These are phyloP conservation scores for Candida taoyuanica DNA, from an alignment of 805 yeast genomes.

Conservation along the genomic window DNA sequence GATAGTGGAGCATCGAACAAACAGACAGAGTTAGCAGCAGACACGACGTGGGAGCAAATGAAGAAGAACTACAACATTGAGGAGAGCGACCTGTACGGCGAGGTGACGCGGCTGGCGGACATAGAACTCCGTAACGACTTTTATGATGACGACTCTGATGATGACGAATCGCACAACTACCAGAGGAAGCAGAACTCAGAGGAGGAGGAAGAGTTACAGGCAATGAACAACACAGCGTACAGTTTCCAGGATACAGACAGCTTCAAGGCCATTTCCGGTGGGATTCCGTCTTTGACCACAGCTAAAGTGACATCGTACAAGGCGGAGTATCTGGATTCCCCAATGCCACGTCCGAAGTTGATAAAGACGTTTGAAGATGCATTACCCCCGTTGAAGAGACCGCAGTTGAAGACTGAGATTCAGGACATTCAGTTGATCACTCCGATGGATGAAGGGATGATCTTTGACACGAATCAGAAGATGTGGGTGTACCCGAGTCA, in stretches of 20 bases:
- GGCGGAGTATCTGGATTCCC: slow-evolving; percentile 18
- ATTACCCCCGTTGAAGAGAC: slow-evolving; percentile 5
- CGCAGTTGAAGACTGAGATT: slow-evolving; percentile 7
- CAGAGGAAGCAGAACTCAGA: neutral
- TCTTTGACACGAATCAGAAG: slow-evolving; percentile 13
- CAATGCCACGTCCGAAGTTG: slow-evolving; percentile 24
- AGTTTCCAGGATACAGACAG: slow-evolving; percentile 25
- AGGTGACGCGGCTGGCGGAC: slow-evolving; percentile 2
- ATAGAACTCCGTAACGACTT: slow-evolving; percentile 1
- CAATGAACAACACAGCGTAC: slow-evolving; percentile 16
- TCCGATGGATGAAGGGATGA: slow-evolving; percentile 24
- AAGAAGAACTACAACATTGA: slow-evolving; percentile 18
- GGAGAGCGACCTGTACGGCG: slow-evolving; percentile 11
- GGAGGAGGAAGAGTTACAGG: slow-evolving; percentile 1
- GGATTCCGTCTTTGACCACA: slow-evolving; percentile 12
- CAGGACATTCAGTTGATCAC: slow-evolving; percentile 20
- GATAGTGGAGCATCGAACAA: neutral
- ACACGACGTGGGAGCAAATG: slow-evolving; percentile 24
- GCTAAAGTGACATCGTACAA: slow-evolving; percentile 21
- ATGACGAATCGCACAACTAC: neutral
- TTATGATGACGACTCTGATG: slow-evolving; percentile 1
- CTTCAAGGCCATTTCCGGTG: slow-evolving; percentile 12
- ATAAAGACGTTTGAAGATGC: slow-evolving; percentile 14
- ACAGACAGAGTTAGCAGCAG: slow-evolving; percentile 6
- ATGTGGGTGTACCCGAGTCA: slow-evolving; percentile 21